These are phyloP conservation scores for Adansonia rubrostipa DNA, from an alignment of 441 rosid species.

Conservation along the genomic window DNA sequence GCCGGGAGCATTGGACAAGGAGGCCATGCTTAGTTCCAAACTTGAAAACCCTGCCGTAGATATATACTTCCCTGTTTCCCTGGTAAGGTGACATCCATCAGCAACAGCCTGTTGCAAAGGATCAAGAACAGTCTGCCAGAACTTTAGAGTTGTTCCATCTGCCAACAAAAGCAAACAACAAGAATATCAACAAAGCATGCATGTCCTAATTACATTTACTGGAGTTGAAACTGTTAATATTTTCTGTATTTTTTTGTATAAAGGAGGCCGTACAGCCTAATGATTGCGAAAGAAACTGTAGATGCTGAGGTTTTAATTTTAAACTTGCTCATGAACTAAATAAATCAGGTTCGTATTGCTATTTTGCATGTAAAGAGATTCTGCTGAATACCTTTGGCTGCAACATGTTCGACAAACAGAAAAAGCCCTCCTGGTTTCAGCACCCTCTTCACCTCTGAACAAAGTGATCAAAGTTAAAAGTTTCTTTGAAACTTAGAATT, in stretches of 20 bases:
- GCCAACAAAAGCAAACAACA: constrained; percentile 2
- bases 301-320: not conserved
- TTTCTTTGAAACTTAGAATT: not conserved
- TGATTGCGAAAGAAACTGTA: too few species aligned
- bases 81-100: constrained; percentile 84
- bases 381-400: constrained; percentile 66
- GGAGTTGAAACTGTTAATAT: not conserved
- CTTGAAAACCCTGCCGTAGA: constrained; percentile 63
- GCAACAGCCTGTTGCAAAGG: constrained; percentile 73
- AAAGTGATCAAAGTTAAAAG: constrained; percentile 16
- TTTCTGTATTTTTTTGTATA: not conserved
- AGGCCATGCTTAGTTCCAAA: constrained; percentile 48
- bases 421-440: constrained; percentile 81
- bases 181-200: not conserved
- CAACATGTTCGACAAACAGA: constrained; percentile 87
- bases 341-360: not conserved
- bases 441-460: constrained; percentile 78
- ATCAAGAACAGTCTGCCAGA: constrained; percentile 62
- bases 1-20: constrained; percentile 40
- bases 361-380: not conserved
- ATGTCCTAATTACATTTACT: not conserved
- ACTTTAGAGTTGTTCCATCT: constrained; percentile 78
- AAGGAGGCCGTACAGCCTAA: too few species aligned
- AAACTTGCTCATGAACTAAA: not conserved
- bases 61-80: constrained; percentile 68